phyloP scores from a whole-genome alignment of 1,284 basidiomycete genomes.

The Microbotryum scabiosae region DNA sequence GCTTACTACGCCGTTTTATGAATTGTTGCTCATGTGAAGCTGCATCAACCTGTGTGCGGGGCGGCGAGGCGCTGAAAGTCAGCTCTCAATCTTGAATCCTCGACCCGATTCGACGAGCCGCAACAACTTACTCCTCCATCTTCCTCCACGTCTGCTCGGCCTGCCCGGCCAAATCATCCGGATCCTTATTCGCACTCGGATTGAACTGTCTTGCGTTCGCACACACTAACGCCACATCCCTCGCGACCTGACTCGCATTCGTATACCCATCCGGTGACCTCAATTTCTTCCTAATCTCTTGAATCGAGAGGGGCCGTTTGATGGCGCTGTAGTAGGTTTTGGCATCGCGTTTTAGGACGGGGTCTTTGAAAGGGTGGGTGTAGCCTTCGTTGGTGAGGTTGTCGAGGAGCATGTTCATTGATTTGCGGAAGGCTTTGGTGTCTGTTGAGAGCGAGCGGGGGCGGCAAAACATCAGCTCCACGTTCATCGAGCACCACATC shows the following conservation, averaged over 20 bases:
- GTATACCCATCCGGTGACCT: conserved; percentile 65
- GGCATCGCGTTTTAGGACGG: conserved; percentile 76
- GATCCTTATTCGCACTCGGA: conserved; percentile 44
- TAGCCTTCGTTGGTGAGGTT: conserved; percentile 74
- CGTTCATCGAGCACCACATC: not conserved
- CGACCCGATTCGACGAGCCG: no score
- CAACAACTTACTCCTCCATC: conserved; percentile 29
- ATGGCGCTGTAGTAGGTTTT: conserved; percentile 85
- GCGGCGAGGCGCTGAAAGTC: no score
- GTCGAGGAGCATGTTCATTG: conserved; percentile 68
- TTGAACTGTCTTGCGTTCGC: conserved; percentile 97
- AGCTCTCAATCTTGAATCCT: no score
- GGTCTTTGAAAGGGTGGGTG: conserved; percentile 81
- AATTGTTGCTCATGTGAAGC: no score
- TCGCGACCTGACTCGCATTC: conserved; percentile 73
- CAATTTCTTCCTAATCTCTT: conserved; percentile 72
- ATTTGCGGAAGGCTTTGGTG: conserved; percentile 45
- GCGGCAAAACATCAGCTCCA: not conserved
- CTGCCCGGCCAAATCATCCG: conserved; percentile 50
- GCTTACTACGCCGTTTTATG: no score
- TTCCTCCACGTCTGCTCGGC: conserved; percentile 83
- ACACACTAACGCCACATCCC: conserved; percentile 86
- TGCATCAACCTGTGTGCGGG: no score
- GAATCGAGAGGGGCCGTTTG: conserved; percentile 83
- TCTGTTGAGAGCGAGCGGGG: not conserved